Conservation (phyloP, 352 stramenopile species). For the Phytophthora pluvialis region DNA sequence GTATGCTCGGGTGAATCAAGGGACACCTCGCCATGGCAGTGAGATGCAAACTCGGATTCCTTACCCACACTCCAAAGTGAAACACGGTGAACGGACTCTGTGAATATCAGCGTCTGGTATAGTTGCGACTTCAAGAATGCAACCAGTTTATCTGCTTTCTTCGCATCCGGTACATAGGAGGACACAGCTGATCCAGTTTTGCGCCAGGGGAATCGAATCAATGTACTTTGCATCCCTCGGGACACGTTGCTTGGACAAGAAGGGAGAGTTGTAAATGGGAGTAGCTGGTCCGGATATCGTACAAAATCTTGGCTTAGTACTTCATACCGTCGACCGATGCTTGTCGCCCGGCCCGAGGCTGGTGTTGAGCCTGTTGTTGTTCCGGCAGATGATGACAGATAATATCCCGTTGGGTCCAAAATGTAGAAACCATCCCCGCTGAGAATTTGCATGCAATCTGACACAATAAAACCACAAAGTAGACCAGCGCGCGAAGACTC, state of each 20-base stretch:
- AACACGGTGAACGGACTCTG: conserved; percentile 62
- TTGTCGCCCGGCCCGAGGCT: conserved; percentile 14
- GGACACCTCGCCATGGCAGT: conserved; percentile 57
- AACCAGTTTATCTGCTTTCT: conserved; percentile 43
- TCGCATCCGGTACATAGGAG: conserved; percentile 38
- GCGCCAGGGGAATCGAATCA: conserved; percentile 78
- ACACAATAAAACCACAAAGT: conserved; percentile 66
- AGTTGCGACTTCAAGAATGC: conserved; percentile 52
- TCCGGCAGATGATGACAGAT: conserved; percentile 40
- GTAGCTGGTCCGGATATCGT: conserved; percentile 73
- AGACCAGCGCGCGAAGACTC: conserved; percentile 62
- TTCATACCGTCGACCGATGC: conserved; percentile 63
- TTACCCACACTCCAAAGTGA: conserved; percentile 73
- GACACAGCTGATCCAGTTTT: conserved; percentile 52
- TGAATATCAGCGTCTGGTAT: conserved; percentile 73
- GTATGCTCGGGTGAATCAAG: conserved; percentile 48
- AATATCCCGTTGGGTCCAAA: conserved; percentile 69
- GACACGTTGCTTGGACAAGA: conserved; percentile 63
- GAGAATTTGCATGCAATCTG: conserved; percentile 82
- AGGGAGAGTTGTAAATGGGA: conserved; percentile 74
- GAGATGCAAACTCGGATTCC: conserved; percentile 64
- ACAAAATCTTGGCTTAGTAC: conserved; percentile 64
- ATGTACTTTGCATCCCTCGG: conserved; percentile 54
- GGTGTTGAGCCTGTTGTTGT: conserved; percentile 8
- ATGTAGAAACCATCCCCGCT: conserved; percentile 80